Evolutionary conservation across 2,329 filamentous ascomycete genomes (phyloP), one percentile per base, ranked within the genome.

Genomic region (Aspergillus candidus): DNA sequence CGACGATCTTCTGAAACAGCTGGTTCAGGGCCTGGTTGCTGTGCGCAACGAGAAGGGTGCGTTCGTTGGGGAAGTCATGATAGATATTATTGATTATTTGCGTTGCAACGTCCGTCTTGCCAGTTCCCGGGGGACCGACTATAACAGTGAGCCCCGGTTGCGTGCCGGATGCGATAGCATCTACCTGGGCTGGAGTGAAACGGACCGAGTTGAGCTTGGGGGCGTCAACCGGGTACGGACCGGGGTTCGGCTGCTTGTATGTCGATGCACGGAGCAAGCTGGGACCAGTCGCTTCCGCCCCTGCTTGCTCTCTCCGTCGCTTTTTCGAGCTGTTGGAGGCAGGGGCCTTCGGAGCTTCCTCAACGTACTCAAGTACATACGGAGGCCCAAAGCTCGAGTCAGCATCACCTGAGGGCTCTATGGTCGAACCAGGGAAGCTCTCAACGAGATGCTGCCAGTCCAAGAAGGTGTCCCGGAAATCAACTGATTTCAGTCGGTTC

Each of bases 71-170:
- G 63, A 96, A 98, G 68, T 97, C 95, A 72, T 97, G 91, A 62
- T 98, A 98, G 56, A 98, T 86, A 65, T 97, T 96, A 72, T 88
- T 96, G 70, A 98, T 98, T 63, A 97, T 94, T 66, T 98, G 93
- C 4, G 91, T 96, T 38, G 89, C 90, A 41, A 98, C 93, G 67
- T 98, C 93, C n/a, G 93, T 98, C 73, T 98, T 98, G 50, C 94
- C 93, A 6, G 93, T 98, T 43, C 93, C 93, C 6, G 93, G 93
- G 42, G 93, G 93, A 1, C 93, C 93, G 50, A 98, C 88, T 55
- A 98, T 85, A 38, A 98, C 80, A 1, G 91, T 96, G 40, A 98
- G 75, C 14, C 94, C 93, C 31, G 93, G 91, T 58, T 98, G 94
- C 6, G 88, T 90, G 14, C 93, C 93, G 33, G 91, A 96, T 48